Evolutionary conservation across 1,139 yeast species (phyloP).

Genomic region (Candida sp.): DNA sequence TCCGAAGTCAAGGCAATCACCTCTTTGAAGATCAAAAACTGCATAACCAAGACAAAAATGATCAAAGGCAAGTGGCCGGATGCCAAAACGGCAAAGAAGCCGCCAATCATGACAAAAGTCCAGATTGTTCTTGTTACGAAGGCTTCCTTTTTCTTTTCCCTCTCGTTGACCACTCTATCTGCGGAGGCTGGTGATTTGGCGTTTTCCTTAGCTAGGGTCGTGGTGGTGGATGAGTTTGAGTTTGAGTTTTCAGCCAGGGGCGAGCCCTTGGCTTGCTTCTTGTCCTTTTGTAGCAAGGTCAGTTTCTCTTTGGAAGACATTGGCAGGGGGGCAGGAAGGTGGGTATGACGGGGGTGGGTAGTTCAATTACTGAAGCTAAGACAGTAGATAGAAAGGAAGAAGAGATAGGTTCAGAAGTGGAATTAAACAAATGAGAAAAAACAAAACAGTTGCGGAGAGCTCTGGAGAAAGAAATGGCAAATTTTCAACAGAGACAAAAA

Average conservation of each 20-base stretch:
- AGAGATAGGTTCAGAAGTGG: not conserved
- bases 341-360: not conserved
- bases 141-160: slow-evolving; percentile 77
- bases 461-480: not conserved
- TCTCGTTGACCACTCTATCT: slow-evolving; percentile 17
- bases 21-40: slow-evolving; percentile 87
- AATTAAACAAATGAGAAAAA: not conserved
- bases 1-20: slow-evolving; percentile 86
- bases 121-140: slow-evolving; percentile 91
- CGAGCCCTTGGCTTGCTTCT: not conserved
- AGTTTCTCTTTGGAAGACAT: not conserved
- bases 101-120: slow-evolving; percentile 90
- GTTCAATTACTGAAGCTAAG: not conserved
- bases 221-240: not conserved
- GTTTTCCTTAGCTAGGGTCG: not conserved
- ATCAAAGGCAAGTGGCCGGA: slow-evolving; percentile 90
- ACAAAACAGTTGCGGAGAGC: not conserved
- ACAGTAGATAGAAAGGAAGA: not conserved
- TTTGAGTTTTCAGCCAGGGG: not conserved
- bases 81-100: slow-evolving; percentile 73
- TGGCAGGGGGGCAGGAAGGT: not conserved
- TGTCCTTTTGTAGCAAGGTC: slow-evolving; percentile 1
- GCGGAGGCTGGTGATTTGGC: not conserved
- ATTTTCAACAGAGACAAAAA: not conserved
- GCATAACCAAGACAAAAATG: slow-evolving; percentile 69